phyloP scores from a whole-genome alignment of 768 basidiomycete genomes.

The Auricularia sp. region DNA sequence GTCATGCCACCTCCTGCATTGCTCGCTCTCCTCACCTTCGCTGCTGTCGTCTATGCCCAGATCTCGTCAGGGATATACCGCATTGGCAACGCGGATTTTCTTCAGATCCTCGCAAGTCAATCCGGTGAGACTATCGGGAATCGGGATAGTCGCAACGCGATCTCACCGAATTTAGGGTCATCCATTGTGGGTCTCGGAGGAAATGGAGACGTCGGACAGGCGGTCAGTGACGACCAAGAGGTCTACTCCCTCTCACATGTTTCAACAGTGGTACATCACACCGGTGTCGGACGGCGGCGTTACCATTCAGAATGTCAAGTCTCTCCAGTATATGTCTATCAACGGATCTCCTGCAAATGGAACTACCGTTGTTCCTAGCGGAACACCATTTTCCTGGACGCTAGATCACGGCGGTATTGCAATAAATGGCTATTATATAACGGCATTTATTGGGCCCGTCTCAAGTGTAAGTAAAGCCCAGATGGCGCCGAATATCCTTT shows the following conservation, averaged over 20 bases:
- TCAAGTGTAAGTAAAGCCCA: neutral
- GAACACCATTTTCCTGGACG: neutral
- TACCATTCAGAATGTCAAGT: neutral
- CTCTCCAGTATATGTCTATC: neutral
- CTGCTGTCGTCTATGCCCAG: neutral
- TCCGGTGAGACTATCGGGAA: neutral
- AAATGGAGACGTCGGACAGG: neutral
- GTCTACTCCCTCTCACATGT: neutral
- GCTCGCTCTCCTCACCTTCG: neutral
- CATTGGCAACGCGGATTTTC: neutral
- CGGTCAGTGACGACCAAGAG: neutral
- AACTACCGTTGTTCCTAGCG: neutral
- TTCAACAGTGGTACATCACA: neutral
- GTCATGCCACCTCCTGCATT: neutral
- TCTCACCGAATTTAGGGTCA: neutral
- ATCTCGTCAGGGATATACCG: neutral
- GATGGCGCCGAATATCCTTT: too few relatives aligned
- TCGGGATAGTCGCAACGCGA: neutral
- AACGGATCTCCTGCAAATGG: neutral
- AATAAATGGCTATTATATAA: neutral
- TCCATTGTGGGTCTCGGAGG: neutral
- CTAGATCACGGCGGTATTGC: neutral
- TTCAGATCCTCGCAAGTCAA: neutral
- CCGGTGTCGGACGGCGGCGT: neutral
- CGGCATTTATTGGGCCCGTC: neutral